A percentile compares a stretch with the other conserved stretches of the same genome.
Conservation (phyloP, 495 filamentous ascomycete genomes). For the Penicillium taxi region DNA sequence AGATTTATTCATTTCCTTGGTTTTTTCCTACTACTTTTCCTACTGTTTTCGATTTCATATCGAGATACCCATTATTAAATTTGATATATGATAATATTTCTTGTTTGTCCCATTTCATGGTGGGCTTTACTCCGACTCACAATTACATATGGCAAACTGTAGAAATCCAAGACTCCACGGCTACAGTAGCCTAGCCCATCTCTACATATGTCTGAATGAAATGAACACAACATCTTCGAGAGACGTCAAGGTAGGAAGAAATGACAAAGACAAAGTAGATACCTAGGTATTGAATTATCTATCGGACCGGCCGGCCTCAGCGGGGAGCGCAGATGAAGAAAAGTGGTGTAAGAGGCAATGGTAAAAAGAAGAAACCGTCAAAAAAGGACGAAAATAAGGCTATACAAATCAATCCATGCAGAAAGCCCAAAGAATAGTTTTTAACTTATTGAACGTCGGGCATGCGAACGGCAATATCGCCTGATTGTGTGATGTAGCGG, state of each 20-base stretch:
- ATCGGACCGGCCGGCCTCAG: conserved; percentile 30
- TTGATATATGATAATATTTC: too few species aligned
- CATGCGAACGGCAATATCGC: conserved; percentile 87
- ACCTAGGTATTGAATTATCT: conserved; percentile 24
- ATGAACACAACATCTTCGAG: too few species aligned
- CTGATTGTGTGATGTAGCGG: conserved; percentile 94
- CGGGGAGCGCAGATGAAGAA: conserved; percentile 10
- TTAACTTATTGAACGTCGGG: conserved; percentile 78
- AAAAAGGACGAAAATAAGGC: conserved; percentile 15
- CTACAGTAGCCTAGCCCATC: too few species aligned
- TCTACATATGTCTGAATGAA: too few species aligned
- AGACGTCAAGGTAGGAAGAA: too few species aligned
- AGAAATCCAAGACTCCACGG: too few species aligned
- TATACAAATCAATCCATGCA: conserved; percentile 24
- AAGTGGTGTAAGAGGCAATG: neutral
- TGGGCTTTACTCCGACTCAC: too few species aligned
- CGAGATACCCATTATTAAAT: conserved; percentile 23
- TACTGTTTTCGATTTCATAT: conserved; percentile 10
- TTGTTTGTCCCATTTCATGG: too few species aligned
- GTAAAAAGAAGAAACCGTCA: conserved; percentile 2
- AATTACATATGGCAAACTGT: too few species aligned
- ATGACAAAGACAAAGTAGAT: conserved; percentile 1
- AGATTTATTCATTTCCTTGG: conserved; percentile 10
- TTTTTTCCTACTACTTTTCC: neutral
- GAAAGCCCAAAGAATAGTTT: neutral